Base-by-base conservation (phyloP, 163 green algal species). In the Coccomyxa subellipsoidea region DNA sequence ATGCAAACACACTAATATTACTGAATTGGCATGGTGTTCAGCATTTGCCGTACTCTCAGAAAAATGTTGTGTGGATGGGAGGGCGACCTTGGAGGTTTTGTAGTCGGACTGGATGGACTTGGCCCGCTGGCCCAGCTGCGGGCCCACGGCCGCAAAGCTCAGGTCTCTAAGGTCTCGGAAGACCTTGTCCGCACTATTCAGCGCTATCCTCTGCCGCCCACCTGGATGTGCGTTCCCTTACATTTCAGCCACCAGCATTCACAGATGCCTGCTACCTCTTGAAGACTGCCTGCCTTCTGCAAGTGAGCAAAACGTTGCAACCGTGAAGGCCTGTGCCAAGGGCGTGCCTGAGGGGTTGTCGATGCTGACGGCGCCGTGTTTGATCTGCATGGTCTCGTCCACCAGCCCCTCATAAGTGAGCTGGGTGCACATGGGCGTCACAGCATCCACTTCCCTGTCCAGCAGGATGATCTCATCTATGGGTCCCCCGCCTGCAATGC, bases 351-450 rank as follows among this genome's bases (percentile, higher is more conserved):
- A 73, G 66, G 66, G 31, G 31, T 47, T 81, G 54, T 83, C 79
- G 10, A 91, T 69, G 77, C 86, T 79, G 34, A 96, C 93, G 7
- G 85, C 71, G 38, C 93, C 92, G 72, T 94, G 90, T 36, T 87
- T 88, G 80, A 98, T 95, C 38, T 92, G 90, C 4, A 95, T 90
- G 1, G 97, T 85, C 85, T 99, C 96, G 80, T 98, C 96, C 0
- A 98, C 86, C 38, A 98, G 87, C 6, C 96, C 96, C 83, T 98
- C 96, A 84, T 98, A 98, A 0, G 96, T 99, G 47, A 96, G 86
- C 89, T 98, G 95, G 8, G 93, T 98, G 89, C 94, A 94, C 85
- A 97, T 87, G 10, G 96, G 94, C 0, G 95, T 98, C 0, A 97
- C 70, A 29, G 93, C 76, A 81, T 99, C 96, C 32, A 97, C 92